These are phyloP conservation scores for Tulasnella sp. DNA, from an alignment of 768 basidiomycete species.

Conservation along the genomic window DNA sequence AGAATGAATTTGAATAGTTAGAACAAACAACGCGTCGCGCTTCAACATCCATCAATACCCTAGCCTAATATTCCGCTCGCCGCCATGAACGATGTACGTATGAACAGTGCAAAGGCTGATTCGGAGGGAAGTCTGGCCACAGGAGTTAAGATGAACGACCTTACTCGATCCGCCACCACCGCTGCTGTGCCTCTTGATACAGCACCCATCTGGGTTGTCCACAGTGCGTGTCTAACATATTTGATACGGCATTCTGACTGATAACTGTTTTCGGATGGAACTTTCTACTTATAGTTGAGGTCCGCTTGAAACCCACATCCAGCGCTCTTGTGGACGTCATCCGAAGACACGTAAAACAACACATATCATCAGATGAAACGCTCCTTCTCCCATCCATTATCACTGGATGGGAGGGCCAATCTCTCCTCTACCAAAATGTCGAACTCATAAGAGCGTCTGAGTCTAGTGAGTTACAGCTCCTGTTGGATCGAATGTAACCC, in stretches of 20 bases:
- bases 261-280: neutral
- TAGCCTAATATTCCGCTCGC: no score
- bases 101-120: no score
- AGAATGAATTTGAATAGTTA: no score
- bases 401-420: constrained; percentile 68
- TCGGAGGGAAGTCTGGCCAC: no score
- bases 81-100: no score
- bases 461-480: constrained; percentile 26
- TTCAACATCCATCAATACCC: no score
- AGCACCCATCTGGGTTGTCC: constrained; percentile 45
- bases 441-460: constrained; percentile 66
- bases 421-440: constrained; percentile 60
- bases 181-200: no score
- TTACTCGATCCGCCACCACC: no score
- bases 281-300: constrained; percentile 52
- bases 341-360: constrained; percentile 49
- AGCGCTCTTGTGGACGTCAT: constrained; percentile 70
- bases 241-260: no score
- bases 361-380: constrained; percentile 45
- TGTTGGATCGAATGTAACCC: neutral
- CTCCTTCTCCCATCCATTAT: constrained; percentile 62
- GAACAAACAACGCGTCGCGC: no score
- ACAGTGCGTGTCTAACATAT: constrained; percentile 41
- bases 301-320: constrained; percentile 56
- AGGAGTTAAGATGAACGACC: no score